phyloP scores from a whole-genome alignment of 352 stramenopile genomes.

The Aphanomyces astaci region DNA sequence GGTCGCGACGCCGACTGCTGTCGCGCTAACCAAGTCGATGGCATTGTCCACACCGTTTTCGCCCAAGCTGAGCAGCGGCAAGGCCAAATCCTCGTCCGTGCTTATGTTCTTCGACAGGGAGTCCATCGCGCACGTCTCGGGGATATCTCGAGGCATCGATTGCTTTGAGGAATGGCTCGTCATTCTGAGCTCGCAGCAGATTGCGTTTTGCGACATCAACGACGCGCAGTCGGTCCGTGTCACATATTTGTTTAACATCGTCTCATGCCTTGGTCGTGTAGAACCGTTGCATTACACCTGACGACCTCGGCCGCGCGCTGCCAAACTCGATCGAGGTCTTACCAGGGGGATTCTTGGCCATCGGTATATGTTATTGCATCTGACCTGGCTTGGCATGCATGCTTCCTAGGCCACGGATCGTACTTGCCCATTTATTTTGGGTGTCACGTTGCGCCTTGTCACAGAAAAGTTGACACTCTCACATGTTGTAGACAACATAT shows the following conservation, averaged over 20 bases:
- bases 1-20: conserved; percentile 26
- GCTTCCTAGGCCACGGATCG: no score
- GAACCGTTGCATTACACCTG: conserved; percentile 27
- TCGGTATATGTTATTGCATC: no score
- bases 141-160: conserved; percentile 28
- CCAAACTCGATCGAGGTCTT: conserved; percentile 55
- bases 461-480: no score
- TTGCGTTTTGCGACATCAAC: conserved; percentile 66
- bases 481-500: no score
- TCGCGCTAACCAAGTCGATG: conserved; percentile 17
- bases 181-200: conserved; percentile 45
- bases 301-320: conserved; percentile 54
- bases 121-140: conserved; percentile 39
- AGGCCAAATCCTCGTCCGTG: conserved; percentile 35
- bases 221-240: conserved; percentile 44
- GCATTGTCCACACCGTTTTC: conserved; percentile 2
- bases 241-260: no score
- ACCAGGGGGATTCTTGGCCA: conserved; percentile 51
- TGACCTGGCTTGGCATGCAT: no score
- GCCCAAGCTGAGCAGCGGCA: conserved; percentile 1
- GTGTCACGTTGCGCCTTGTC: no score
- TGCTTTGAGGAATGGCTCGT: conserved; percentile 73
- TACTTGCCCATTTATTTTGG: no score
- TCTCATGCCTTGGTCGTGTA: neutral
- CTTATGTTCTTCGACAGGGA: conserved; percentile 77